phyloP scores from a whole-genome alignment of 306 rosid genomes.

The Rosa persica region DNA sequence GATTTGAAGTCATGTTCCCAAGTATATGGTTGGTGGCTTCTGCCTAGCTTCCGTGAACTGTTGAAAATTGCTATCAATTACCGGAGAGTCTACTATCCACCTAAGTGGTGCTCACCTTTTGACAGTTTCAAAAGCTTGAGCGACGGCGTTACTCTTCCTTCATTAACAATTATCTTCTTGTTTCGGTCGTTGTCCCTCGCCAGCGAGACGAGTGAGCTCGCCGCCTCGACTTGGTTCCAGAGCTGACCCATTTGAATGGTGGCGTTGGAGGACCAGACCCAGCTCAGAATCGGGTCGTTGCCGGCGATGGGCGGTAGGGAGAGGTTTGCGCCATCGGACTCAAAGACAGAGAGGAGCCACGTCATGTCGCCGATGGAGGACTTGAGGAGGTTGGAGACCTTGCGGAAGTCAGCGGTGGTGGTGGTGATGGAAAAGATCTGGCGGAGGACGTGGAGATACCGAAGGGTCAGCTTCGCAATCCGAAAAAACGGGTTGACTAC shows the following conservation, averaged over 20 bases:
- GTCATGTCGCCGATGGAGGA: constrained; percentile 72
- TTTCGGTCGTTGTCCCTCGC: constrained; percentile 60
- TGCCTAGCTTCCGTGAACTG: no score
- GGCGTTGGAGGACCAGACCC: no score
- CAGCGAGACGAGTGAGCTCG: constrained; percentile 45
- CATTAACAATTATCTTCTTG: constrained; percentile 71
- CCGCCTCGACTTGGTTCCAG: constrained; percentile 64
- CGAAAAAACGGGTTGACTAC: no score
- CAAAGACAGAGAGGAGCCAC: constrained; percentile 67
- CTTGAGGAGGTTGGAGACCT: constrained; percentile 55
- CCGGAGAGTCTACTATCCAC: no score
- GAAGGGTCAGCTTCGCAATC: no score
- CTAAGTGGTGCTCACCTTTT: no score
- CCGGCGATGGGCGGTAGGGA: no score
- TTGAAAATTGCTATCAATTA: no score
- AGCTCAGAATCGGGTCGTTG: no score
- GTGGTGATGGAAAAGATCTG: constrained; percentile 74
- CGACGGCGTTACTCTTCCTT: constrained; percentile 68
- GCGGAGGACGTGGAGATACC: no score
- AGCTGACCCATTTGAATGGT: constrained; percentile 73
- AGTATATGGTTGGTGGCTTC: no score
- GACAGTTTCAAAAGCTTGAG: constrained; percentile 67
- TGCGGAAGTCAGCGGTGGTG: constrained; percentile 59
- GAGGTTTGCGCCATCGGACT: constrained; percentile 62
- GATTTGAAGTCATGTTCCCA: no score